Percentiles rank a stretch among this genome's conserved stretches.
Evolutionary conservation across 768 basidiomycete genomes (phyloP).

Genomic region (Flagelloscypha sp.): DNA sequence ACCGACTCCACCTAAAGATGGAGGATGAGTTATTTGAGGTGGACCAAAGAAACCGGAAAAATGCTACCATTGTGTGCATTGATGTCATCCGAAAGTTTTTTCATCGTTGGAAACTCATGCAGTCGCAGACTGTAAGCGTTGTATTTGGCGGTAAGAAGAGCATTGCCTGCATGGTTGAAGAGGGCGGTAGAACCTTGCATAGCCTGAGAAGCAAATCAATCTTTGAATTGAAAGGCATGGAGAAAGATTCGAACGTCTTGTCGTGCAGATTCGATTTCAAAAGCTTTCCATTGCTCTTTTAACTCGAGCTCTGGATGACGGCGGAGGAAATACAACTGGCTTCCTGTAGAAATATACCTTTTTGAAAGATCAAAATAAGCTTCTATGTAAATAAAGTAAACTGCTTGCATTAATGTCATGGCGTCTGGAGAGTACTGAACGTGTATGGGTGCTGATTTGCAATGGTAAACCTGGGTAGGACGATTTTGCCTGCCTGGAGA

Average conservation of each 20-base stretch:
- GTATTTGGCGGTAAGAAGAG: conserved; percentile 60
- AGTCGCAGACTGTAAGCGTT: conserved; percentile 59
- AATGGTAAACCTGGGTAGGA: conserved; percentile 46
- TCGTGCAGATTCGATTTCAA: conserved; percentile 22
- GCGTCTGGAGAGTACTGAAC: conserved; percentile 67
- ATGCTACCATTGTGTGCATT: too few species aligned
- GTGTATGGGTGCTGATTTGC: conserved; percentile 56
- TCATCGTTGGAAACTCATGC: conserved; percentile 58
- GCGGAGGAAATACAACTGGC: too few species aligned
- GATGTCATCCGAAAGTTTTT: too few species aligned
- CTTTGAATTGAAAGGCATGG: neutral
- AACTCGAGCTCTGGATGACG: conserved; percentile 36
- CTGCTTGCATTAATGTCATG: conserved; percentile 55
- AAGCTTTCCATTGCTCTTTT: conserved; percentile 43
- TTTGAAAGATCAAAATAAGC: conserved; percentile 50
- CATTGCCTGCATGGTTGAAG: conserved; percentile 72
- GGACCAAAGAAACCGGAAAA: too few species aligned
- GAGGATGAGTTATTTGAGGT: too few species aligned
- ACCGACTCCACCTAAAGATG: too few species aligned
- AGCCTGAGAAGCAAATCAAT: conserved; percentile 5
- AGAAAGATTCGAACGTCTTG: conserved; percentile 13
- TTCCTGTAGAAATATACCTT: conserved; percentile 42
- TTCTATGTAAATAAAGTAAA: too few species aligned
- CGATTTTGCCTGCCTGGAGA: conserved; percentile 64
- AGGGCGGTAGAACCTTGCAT: conserved; percentile 56